A percentile compares a stretch with the other conserved stretches of the same genome.
Conservation (phyloP, 1,284 basidiomycete species). For the Sporisorium reilianum region DNA sequence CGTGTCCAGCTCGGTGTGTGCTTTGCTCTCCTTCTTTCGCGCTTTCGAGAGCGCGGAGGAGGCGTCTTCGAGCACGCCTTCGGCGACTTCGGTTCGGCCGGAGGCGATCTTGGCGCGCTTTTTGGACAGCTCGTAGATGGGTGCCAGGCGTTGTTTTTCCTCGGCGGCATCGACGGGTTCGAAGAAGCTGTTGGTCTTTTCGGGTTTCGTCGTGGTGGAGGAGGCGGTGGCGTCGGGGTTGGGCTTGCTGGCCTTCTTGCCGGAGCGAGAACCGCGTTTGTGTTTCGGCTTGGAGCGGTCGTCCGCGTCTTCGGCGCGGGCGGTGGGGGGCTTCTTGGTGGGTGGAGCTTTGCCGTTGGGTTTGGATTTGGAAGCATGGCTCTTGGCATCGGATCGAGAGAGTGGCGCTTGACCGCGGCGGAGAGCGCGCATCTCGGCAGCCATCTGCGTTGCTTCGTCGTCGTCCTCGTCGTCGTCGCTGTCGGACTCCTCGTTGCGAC, state of each 20-base stretch:
- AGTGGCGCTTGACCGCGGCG: slow-evolving; percentile 22
- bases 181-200: slow-evolving; percentile 23
- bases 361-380: slow-evolving; percentile 13
- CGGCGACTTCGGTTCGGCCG: slow-evolving; percentile 38
- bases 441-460: slow-evolving; percentile 36
- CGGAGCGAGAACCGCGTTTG: slow-evolving; percentile 35
- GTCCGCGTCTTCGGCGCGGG: slow-evolving; percentile 6
- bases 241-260: slow-evolving; percentile 37
- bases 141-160: slow-evolving; percentile 35
- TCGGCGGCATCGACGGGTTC: slow-evolving; percentile 40
- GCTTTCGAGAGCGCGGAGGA: slow-evolving; percentile 23
- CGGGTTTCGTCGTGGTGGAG: slow-evolving; percentile 4
- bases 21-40: slow-evolving; percentile 23
- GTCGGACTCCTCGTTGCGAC: slow-evolving; percentile 10
- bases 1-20: slow-evolving; percentile 22
- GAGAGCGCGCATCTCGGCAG: slow-evolving; percentile 40
- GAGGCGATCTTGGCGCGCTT: slow-evolving; percentile 42
- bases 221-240: not conserved
- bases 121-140: slow-evolving; percentile 41
- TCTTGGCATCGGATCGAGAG: slow-evolving; percentile 3
- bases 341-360: slow-evolving; percentile 8
- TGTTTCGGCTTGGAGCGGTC: slow-evolving; percentile 29
- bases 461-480: slow-evolving; percentile 29
- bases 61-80: slow-evolving; percentile 44
- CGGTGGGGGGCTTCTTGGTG: slow-evolving; percentile 3